Evolutionary conservation across 345 rosid genomes (phyloP), one percentile per base, ranked within the genome.

Genomic region (Murraya paniculata): DNA sequence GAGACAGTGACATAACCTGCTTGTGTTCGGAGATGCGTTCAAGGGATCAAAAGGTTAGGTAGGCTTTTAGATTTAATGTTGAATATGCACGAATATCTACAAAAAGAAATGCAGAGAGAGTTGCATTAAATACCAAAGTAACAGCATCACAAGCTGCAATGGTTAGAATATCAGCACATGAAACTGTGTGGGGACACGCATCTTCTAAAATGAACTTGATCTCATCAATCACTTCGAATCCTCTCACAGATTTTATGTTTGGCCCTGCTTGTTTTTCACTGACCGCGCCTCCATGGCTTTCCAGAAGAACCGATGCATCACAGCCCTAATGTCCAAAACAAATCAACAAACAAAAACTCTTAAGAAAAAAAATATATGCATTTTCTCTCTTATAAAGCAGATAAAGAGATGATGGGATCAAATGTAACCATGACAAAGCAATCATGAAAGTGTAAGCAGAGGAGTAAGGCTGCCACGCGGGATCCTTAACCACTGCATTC

Each of bases 381-480:
- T 41, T 41, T 41, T 41, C 50, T 41, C 50, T 41, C 14, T 41
- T 11, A 3, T 41, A 41, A 41, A 41, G 50, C 50, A 41, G 50
- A 45, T 13, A 13, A 4, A 45, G 18, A 45, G 18, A 45, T 13
- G 50, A 45, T 45, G 13, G 21, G 53, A 33, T 68, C 53, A 16
- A 5, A 41, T 55, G 30, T 59, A 16, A 93, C 95, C 94, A 88
- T 77, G 75, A 93, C 92, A 62, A 94, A 90, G 78, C 98, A 94
- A 76, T 94, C 98, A 33, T 94, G 98, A 69, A 91, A 94, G 55
- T 94, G 97, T 61, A 94, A 78, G 39, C 97, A 90, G 57, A 93
- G 92, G 50, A 94, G 87, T n/a, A 93, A 89, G 33, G 95, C 97
- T 0, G 97, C 97, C 88, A 90, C 87, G 9, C 95, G 87, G 98